phyloP scores from a whole-genome alignment of 257 asterid genomes.

The Solanum phureja region DNA sequence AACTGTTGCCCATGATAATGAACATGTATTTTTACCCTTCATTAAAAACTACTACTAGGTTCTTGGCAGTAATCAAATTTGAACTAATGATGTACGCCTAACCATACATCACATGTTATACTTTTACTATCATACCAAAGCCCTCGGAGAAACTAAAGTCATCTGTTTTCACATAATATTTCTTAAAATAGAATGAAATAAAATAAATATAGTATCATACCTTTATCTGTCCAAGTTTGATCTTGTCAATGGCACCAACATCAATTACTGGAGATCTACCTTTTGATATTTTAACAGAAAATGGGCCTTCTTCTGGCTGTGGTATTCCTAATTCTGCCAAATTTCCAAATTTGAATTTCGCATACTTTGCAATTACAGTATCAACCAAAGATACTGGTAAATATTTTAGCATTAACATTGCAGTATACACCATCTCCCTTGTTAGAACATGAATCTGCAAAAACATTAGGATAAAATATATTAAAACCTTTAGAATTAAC shows the following conservation, averaged over 20 bases:
- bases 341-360: slow-evolving; percentile 15
- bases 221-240: slow-evolving; percentile 19
- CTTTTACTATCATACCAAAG: neutral
- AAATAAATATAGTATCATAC: slow-evolving; percentile 1
- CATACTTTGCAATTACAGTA: neutral
- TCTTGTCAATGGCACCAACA: slow-evolving; percentile 39
- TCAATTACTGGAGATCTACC: slow-evolving; percentile 54
- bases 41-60: neutral
- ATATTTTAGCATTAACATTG: slow-evolving; percentile 23
- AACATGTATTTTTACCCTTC: neutral
- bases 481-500: neutral
- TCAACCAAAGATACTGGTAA: slow-evolving; percentile 21
- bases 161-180: neutral
- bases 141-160: neutral
- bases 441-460: slow-evolving; percentile 37
- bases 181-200: neutral
- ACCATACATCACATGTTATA: neutral
- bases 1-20: neutral
- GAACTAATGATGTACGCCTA: neutral
- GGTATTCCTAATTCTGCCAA: slow-evolving; percentile 25
- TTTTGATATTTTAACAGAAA: slow-evolving; percentile 10
- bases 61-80: neutral
- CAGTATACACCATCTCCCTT: slow-evolving; percentile 23
- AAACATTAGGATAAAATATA: neutral
- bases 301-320: slow-evolving; percentile 44